A percentile compares a stretch with the other conserved stretches of the same genome.
phyloP scores from a whole-genome alignment of 176 grass and related monocot species.

The Dactylis glomerata region DNA sequence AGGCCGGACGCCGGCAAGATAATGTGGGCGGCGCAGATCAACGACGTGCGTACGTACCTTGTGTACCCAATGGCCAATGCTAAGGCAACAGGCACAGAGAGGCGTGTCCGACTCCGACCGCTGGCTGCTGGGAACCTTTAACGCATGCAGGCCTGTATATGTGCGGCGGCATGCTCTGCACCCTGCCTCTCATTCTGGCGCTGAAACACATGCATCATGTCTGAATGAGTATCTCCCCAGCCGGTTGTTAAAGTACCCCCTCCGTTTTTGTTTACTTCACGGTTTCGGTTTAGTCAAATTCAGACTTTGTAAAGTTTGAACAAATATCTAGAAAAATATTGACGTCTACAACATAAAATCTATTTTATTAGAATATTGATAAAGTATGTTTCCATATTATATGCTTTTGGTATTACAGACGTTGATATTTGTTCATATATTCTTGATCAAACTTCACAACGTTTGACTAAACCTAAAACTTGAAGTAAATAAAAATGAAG shows the following conservation, averaged over 20 bases:
- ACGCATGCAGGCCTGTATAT: neutral
- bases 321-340: neutral
- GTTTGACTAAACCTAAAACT: too few species aligned
- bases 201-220: neutral
- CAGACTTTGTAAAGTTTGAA: neutral
- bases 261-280: neutral
- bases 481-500: too few species aligned
- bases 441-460: too few species aligned
- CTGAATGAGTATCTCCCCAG: neutral
- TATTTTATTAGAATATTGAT: too few species aligned
- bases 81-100: neutral
- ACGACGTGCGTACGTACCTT: neutral
- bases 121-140: neutral
- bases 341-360: neutral
- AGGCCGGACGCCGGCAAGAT: neutral
- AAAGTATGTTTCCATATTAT: neutral
- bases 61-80: neutral
- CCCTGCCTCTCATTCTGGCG: slow-evolving; percentile 13
- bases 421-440: too few species aligned
- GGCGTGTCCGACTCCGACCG: neutral
- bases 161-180: neutral
- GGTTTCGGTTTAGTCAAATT: too few species aligned
- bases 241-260: neutral
- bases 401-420: too few species aligned
- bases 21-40: neutral